Conservation (phyloP, 2,329 filamentous ascomycete species). For the Hypoxylon sp. region DNA sequence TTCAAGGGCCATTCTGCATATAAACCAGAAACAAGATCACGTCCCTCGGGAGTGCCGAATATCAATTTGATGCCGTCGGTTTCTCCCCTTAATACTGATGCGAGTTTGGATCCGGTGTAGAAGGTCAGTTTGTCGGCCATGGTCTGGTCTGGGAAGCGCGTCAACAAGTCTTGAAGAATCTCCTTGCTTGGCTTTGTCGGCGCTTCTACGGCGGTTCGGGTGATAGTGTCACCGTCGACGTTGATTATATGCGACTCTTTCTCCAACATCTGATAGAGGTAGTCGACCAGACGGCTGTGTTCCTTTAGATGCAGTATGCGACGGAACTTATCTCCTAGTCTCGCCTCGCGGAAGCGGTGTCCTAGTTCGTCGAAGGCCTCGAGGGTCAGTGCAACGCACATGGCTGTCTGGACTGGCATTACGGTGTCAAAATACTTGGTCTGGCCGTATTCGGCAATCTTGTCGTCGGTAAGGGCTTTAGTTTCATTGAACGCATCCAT, state of each 20-base stretch:
- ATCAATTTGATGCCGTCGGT: conserved; percentile 51
- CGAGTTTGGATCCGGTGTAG: conserved; percentile 42
- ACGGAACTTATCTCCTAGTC: conserved; percentile 29
- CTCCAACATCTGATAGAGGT: conserved; percentile 48
- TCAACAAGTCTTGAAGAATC: conserved; percentile 44
- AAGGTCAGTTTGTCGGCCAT: conserved; percentile 41
- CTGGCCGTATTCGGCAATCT: conserved; percentile 35
- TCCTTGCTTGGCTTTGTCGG: conserved; percentile 39
- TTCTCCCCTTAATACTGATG: conserved; percentile 45
- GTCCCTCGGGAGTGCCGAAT: conserved; percentile 49
- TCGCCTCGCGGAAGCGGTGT: conserved; percentile 35
- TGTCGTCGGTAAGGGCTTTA: conserved; percentile 43
- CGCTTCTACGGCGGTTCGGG: conserved; percentile 40
- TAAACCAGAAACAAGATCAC: conserved; percentile 48
- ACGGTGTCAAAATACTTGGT: conserved; percentile 41
- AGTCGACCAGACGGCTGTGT: conserved; percentile 45
- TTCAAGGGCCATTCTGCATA: conserved; percentile 51
- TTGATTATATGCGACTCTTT: conserved; percentile 47
- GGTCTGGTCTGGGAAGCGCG: conserved; percentile 40
- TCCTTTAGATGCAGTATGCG: conserved; percentile 42
- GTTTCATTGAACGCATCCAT: conserved; percentile 44
- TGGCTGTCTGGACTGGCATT: conserved; percentile 39
- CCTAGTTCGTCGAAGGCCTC: conserved; percentile 50
- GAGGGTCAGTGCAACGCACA: conserved; percentile 36
- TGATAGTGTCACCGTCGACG: conserved; percentile 38